A percentile compares a stretch with the other conserved stretches of the same genome.
Evolutionary conservation across 805 yeast genomes (phyloP).

Genomic region (Kregervanrija fluxuum): DNA sequence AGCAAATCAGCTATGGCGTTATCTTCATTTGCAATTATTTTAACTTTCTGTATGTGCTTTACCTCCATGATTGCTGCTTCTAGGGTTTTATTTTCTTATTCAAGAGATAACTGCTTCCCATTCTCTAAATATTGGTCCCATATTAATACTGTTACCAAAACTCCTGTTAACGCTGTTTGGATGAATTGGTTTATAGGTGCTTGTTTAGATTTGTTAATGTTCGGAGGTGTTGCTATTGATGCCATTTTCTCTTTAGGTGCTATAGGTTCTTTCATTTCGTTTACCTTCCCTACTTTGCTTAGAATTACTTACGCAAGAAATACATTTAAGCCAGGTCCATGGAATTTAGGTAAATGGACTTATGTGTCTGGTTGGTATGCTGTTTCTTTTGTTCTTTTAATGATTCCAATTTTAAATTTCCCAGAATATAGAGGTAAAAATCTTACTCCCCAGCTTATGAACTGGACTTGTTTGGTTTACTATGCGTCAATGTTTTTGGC

Average conservation of each 20-base stretch:
- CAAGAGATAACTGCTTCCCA: constrained; percentile 65
- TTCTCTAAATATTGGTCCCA: constrained; percentile 40
- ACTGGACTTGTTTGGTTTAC: constrained; percentile 56
- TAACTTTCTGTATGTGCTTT: constrained; percentile 41
- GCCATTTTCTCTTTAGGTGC: constrained; percentile 72
- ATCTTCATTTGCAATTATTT: constrained; percentile 34
- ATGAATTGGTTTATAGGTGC: constrained; percentile 48
- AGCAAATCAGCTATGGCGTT: constrained; percentile 34
- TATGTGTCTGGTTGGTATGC: constrained; percentile 39
- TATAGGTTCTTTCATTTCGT: constrained; percentile 58
- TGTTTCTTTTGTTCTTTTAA: constrained; percentile 40
- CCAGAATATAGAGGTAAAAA: constrained; percentile 37
- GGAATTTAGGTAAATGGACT: constrained; percentile 49
- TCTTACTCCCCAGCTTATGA: constrained; percentile 37
- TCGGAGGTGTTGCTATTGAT: constrained; percentile 60
- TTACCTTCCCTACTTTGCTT: constrained; percentile 51
- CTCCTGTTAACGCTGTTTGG: constrained; percentile 61
- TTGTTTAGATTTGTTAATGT: constrained; percentile 47
- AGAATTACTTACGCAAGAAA: constrained; percentile 47
- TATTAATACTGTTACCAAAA: constrained; percentile 44
- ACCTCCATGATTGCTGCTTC: constrained; percentile 57
- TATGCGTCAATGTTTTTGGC: constrained; percentile 50
- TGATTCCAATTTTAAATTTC: constrained; percentile 56
- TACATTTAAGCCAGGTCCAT: constrained; percentile 54
- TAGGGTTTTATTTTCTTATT: constrained; percentile 56